A percentile compares a stretch with the other conserved stretches of the same genome.
Evolutionary conservation across 108 stramenopile species (phyloP).

Genomic region (Schizochytrium sp.): DNA sequence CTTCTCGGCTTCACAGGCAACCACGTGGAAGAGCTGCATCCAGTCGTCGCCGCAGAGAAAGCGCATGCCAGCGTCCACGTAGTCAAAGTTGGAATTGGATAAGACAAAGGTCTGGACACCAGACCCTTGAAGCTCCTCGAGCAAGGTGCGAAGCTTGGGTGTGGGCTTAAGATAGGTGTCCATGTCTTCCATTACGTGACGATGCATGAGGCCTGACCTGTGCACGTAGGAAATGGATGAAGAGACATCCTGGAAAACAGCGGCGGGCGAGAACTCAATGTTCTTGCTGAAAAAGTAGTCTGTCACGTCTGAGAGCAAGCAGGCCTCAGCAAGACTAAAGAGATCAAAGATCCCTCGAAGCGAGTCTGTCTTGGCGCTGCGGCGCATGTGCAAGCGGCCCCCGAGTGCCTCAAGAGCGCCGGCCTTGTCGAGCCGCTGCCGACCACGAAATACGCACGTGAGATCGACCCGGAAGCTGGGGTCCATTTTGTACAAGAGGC

Average conservation of each 20-base stretch:
- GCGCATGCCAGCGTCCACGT: constrained; percentile 83
- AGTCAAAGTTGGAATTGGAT: constrained; percentile 77
- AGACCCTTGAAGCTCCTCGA: constrained; percentile 51
- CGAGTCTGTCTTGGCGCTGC: constrained; percentile 56
- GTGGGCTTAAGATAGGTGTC: constrained; percentile 62
- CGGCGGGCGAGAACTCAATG: constrained; percentile 63
- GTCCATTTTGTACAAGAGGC: constrained; percentile 83
- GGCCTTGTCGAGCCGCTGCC: constrained; percentile 58
- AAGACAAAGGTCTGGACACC: constrained; percentile 30
- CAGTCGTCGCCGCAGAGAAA: constrained; percentile 78
- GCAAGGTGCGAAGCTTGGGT: constrained; percentile 64
- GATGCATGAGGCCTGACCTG: constrained; percentile 83
- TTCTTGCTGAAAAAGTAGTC: constrained; percentile 73
- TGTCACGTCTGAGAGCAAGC: constrained; percentile 84
- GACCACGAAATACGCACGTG: constrained; percentile 69
- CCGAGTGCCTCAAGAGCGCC: constrained; percentile 71
- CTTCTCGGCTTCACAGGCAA: constrained; percentile 74
- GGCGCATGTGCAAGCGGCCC: constrained; percentile 63
- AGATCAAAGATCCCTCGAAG: constrained; percentile 85
- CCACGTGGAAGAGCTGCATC: constrained; percentile 69
- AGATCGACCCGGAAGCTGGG: constrained; percentile 86
- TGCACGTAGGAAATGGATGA: constrained; percentile 76
- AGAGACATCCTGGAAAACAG: constrained; percentile 74
- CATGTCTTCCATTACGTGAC: constrained; percentile 65
- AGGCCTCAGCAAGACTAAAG: constrained; percentile 88